Percentiles rank a stretch among this genome's conserved stretches.
These are phyloP conservation scores for Akanthomyces dipterigenus DNA, from an alignment of 2,329 filamentous ascomycete species.

Conservation along the genomic window DNA sequence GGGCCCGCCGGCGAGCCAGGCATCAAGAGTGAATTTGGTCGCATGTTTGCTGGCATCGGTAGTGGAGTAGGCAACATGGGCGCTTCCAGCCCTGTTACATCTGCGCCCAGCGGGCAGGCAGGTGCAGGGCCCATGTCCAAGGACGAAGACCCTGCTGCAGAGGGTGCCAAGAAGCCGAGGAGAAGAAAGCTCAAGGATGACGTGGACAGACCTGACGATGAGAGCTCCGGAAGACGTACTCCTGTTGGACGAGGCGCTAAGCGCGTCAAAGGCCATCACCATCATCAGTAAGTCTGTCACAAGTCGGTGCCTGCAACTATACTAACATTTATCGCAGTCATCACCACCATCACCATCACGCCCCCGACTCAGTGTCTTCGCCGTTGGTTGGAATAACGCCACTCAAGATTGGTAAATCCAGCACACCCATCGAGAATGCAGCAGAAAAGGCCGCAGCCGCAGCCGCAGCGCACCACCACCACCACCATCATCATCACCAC, in stretches of 20 bases:
- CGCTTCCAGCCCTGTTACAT: slow-evolving; percentile 44
- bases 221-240: slow-evolving; percentile 54
- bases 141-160: slow-evolving; percentile 41
- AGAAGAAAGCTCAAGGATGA: slow-evolving; percentile 73
- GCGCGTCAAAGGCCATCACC: slow-evolving; percentile 63
- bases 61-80: slow-evolving; percentile 46
- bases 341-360: slow-evolving; percentile 55
- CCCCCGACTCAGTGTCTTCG: slow-evolving; percentile 37
- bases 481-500: slow-evolving; percentile 43
- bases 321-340: slow-evolving; percentile 25
- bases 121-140: slow-evolving; percentile 42
- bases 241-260: slow-evolving; percentile 52
- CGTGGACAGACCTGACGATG: slow-evolving; percentile 60
- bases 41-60: slow-evolving; percentile 91
- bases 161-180: slow-evolving; percentile 47
- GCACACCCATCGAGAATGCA: slow-evolving; percentile 38
- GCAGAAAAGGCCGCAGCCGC: slow-evolving; percentile 33
- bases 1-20: slow-evolving; percentile 76
- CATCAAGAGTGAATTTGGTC: slow-evolving; percentile 91
- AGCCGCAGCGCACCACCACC: slow-evolving; percentile 22
- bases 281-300: slow-evolving; percentile 53
- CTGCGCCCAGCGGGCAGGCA: slow-evolving; percentile 36
- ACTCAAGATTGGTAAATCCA: slow-evolving; percentile 45
- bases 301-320: not conserved
- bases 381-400: slow-evolving; percentile 36